phyloP scores from a whole-genome alignment of 805 yeast species.

The Pichia eremophila region DNA sequence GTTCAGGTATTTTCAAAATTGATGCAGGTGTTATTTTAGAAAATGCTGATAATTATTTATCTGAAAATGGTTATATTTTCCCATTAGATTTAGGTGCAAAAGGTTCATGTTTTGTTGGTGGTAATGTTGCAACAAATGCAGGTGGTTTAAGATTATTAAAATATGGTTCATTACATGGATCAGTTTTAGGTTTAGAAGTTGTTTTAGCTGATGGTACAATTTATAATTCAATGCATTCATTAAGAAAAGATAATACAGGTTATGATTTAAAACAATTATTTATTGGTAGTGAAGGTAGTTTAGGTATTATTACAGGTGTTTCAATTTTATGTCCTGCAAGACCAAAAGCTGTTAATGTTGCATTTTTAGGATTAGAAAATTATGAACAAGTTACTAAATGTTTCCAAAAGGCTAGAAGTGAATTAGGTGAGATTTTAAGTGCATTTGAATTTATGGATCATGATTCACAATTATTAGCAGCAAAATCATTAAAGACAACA shows the following conservation, averaged over 20 bases:
- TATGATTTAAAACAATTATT: constrained; percentile 87
- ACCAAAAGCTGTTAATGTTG: constrained; percentile 79
- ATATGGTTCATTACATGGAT: constrained; percentile 88
- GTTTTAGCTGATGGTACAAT: constrained; percentile 88
- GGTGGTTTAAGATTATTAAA: constrained; percentile 85
- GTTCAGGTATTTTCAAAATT: constrained; percentile 76
- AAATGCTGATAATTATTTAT: constrained; percentile 66
- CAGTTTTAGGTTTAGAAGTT: constrained; percentile 83
- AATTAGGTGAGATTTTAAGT: constrained; percentile 75
- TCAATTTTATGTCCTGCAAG: constrained; percentile 85
- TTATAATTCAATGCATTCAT: constrained; percentile 67
- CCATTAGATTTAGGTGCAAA: constrained; percentile 94
- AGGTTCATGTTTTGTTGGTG: constrained; percentile 95
- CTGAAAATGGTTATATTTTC: constrained; percentile 80
- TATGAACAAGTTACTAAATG: constrained; percentile 80
- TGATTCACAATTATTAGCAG: constrained; percentile 56
- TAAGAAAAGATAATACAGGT: constrained; percentile 93
- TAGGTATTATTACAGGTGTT: constrained; percentile 85
- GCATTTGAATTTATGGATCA: constrained; percentile 94
- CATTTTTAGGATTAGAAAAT: constrained; percentile 72
- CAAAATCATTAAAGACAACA: constrained; percentile 43
- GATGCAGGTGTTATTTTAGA: constrained; percentile 91
- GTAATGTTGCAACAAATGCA: constrained; percentile 91
- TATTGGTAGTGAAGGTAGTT: constrained; percentile 90
- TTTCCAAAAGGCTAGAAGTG: constrained; percentile 67